Percentiles rank a stretch among this genome's conserved stretches.
These are phyloP conservation scores for Alternaria sp. DNA, from an alignment of 2,329 filamentous ascomycete genomes.

Conservation along the genomic window DNA sequence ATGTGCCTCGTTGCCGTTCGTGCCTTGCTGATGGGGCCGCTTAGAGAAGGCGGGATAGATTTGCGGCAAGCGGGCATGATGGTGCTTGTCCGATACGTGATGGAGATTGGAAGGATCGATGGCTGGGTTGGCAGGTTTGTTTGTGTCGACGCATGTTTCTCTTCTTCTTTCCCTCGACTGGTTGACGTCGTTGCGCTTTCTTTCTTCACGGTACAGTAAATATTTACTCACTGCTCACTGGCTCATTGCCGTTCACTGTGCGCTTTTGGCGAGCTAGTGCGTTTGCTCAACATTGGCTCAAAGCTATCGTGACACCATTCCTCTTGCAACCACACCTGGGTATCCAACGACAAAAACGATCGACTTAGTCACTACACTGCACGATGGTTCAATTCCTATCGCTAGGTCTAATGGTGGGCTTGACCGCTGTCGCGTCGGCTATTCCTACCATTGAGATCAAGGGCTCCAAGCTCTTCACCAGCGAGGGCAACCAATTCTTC, in stretches of 20 bases:
- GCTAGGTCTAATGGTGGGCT: slow-evolving; percentile 33
- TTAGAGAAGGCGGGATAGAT: slow-evolving; percentile 3
- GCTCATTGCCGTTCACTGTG: not conserved
- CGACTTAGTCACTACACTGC: not conserved
- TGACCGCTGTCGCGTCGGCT: slow-evolving; percentile 52
- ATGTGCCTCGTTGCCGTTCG: slow-evolving; percentile 12
- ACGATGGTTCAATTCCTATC: slow-evolving; percentile 22
- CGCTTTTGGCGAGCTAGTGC: slow-evolving; percentile 1
- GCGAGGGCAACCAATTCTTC: slow-evolving; percentile 81
- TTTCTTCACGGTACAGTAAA: not conserved
- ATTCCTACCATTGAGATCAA: slow-evolving; percentile 67
- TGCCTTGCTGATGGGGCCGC: slow-evolving; percentile 10
- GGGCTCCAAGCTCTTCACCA: slow-evolving; percentile 86
- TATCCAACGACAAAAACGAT: not conserved
- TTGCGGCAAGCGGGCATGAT: not conserved
- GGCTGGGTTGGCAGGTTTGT: slow-evolving; percentile 1
- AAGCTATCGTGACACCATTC: not conserved
- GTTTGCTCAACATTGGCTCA: not conserved
- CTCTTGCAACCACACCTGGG: not conserved
- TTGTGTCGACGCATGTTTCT: not conserved
- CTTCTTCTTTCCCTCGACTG: not conserved
- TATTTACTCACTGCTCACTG: not conserved
- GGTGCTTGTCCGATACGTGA: slow-evolving; percentile 1
- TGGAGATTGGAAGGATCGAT: slow-evolving; percentile 15
- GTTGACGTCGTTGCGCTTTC: not conserved